Evolutionary conservation across 2,329 filamentous ascomycete genomes (phyloP), one percentile per base, ranked within the genome.

Genomic region (Lomentospora prolificans): DNA sequence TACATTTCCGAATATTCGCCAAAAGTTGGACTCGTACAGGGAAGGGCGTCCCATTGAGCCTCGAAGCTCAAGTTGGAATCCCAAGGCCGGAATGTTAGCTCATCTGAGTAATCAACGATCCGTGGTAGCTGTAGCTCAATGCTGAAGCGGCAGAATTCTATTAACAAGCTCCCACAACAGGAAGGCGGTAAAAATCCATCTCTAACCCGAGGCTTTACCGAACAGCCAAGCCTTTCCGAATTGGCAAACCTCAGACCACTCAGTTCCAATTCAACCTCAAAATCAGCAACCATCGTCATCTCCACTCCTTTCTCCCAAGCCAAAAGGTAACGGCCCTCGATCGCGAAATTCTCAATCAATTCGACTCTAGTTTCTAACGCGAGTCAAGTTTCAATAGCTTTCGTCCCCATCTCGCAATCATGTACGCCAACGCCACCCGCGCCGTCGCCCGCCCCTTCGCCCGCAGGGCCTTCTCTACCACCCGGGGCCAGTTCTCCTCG

Each of bases 391-490:
- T n/a, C n/a, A n/a, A 50, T 10, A 22, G 19, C 25, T 22, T 51
- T 27, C 19, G n/a, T 51, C 14, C 12, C 28, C 25, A 7, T n/a
- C 25, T 5, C 25, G 24, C 27, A 48, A 67, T 95, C 89, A 96
- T 96, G 90, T 78, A 94, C 73, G 81, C 89, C 75, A 80, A 83
- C 74, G 79, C 75, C 66, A 66, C 75, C 67, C 81, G 81, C 70
- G 80, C 78, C 72, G 79, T 90, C 76, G 81, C 86, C 81, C 90
- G 90, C 78, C n/a, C n/a, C n/a, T n/a, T n/a, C n/a, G n/a, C n/a
- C n/a, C n/a, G n/a, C n/a, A 91, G 94, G 74, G 90, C 87, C 77
- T 96, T 99, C 86, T 87, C 90, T 74, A 84, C 89, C 68, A 95
- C 92, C 71, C 89, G 89, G 69, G 75, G 87, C 70, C 90, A 89